phyloP scores from a whole-genome alignment of 805 yeast genomes.

The Teunomyces stri region DNA sequence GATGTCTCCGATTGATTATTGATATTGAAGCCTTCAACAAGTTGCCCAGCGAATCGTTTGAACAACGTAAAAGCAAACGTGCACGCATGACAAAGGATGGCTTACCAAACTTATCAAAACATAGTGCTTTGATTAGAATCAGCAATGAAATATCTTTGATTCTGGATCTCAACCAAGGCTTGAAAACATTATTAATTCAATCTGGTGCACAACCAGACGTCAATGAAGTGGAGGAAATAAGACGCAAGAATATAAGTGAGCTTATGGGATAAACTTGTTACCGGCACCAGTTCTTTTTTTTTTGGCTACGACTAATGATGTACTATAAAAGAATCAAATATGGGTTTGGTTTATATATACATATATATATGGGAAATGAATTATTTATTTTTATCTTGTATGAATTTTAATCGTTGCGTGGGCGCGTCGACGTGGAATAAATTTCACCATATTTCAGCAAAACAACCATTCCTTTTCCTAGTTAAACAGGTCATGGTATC shows the following conservation, averaged over 20 bases:
- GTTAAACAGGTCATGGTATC: constrained; percentile 4
- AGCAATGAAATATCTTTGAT: constrained; percentile 37
- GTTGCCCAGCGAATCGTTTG: constrained; percentile 17
- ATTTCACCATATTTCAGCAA: not conserved
- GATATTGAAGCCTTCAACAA: constrained; percentile 32
- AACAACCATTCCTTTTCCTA: not conserved
- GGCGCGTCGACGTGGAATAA: not conserved
- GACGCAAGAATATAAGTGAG: not conserved
- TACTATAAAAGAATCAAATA: constrained; percentile 1
- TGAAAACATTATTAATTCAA: constrained; percentile 23
- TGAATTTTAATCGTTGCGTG: not conserved
- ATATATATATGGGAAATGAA: not conserved
- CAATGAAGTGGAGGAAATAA: not conserved
- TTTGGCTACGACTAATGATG: constrained; percentile 3
- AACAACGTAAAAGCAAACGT: constrained; percentile 27
- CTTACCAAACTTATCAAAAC: constrained; percentile 44
- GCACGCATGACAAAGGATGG: constrained; percentile 43
- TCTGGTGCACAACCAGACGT: constrained; percentile 3
- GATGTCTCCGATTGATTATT: constrained; percentile 40
- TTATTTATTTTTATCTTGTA: not conserved
- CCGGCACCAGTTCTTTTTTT: not conserved
- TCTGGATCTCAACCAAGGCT: constrained; percentile 29
- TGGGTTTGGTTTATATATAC: not conserved
- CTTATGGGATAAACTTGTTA: not conserved
- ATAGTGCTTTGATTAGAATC: constrained; percentile 40